Evolutionary conservation across 2,329 filamentous ascomycete genomes (phyloP).

Genomic region (Exserohilum turcica): DNA sequence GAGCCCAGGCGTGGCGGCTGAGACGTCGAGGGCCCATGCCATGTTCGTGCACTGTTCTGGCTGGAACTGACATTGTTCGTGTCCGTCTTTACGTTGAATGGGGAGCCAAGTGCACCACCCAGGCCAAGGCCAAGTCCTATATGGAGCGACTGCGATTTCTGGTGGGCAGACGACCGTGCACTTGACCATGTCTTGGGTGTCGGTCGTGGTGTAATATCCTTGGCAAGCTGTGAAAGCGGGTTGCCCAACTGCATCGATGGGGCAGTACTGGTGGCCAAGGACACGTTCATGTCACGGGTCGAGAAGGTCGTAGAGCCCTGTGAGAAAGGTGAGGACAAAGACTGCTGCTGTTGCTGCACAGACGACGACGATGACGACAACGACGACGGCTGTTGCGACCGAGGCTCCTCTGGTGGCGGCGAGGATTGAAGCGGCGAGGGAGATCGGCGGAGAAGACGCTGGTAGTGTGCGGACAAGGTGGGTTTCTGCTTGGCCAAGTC

Average conservation of each 20-base stretch:
- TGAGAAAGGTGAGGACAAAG: slow-evolving; percentile 47
- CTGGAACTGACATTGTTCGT: slow-evolving; percentile 33
- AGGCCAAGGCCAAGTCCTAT: slow-evolving; percentile 54
- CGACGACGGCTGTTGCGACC: slow-evolving; percentile 33
- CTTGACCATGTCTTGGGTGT: slow-evolving; percentile 50
- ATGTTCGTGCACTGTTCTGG: slow-evolving; percentile 40
- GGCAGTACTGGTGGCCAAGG: slow-evolving; percentile 58
- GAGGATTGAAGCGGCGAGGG: slow-evolving; percentile 61
- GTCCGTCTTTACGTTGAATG: slow-evolving; percentile 47
- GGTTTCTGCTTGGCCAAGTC: slow-evolving; percentile 66
- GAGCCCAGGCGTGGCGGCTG: slow-evolving; percentile 51
- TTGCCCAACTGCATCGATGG: slow-evolving; percentile 58
- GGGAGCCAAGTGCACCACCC: slow-evolving; percentile 50
- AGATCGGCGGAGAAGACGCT: slow-evolving; percentile 64
- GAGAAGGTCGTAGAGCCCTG: slow-evolving; percentile 46
- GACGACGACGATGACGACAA: neutral
- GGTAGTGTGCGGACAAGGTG: slow-evolving; percentile 67
- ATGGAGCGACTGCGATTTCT: slow-evolving; percentile 58
- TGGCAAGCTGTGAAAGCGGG: slow-evolving; percentile 54
- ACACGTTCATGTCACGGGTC: slow-evolving; percentile 57
- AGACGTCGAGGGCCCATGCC: slow-evolving; percentile 38
- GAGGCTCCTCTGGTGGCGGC: slow-evolving; percentile 41
- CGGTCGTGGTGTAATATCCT: slow-evolving; percentile 41
- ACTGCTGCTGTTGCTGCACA: slow-evolving; percentile 31
- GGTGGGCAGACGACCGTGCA: slow-evolving; percentile 56